These are phyloP conservation scores for Boletus sp. DNA, from an alignment of 768 basidiomycete species.

Conservation along the genomic window DNA sequence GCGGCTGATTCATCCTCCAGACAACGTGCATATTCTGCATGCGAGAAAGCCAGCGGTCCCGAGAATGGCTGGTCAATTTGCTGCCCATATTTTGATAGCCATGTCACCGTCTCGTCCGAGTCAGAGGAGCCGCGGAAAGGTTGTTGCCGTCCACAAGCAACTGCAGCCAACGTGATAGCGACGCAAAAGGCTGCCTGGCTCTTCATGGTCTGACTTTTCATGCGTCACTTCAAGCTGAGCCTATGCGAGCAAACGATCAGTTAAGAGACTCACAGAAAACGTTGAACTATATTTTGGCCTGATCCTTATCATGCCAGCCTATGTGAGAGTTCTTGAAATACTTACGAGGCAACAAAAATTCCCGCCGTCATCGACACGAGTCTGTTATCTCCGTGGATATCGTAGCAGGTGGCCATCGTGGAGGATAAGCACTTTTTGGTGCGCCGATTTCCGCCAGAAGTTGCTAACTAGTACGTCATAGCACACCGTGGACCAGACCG, in stretches of 20 bases:
- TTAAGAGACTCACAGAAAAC: background rate
- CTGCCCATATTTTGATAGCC: conserved; percentile 72
- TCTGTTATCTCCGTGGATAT: background rate
- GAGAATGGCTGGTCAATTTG: conserved; percentile 75
- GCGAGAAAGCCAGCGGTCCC: conserved; percentile 82
- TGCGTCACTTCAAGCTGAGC: background rate
- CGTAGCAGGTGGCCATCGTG: too few relatives aligned
- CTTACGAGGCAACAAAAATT: background rate
- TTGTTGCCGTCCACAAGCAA: conserved; percentile 13
- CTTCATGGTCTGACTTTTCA: conserved; percentile 11
- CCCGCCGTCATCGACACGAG: background rate
- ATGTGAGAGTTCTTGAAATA: background rate
- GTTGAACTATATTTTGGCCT: too few relatives aligned
- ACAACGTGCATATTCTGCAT: conserved; percentile 56
- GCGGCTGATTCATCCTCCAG: conserved; percentile 20
- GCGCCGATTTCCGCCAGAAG: too few relatives aligned
- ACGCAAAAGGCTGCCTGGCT: background rate
- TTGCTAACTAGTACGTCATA: too few relatives aligned
- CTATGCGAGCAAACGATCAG: background rate
- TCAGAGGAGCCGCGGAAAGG: conserved; percentile 5
- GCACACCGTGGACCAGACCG: too few relatives aligned
- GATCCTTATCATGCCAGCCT: background rate
- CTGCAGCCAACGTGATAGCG: background rate
- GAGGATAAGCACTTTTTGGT: too few relatives aligned
- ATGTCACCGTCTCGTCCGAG: conserved; percentile 38